phyloP scores from a whole-genome alignment of 306 rosid species.

The Cicer judaicum region DNA sequence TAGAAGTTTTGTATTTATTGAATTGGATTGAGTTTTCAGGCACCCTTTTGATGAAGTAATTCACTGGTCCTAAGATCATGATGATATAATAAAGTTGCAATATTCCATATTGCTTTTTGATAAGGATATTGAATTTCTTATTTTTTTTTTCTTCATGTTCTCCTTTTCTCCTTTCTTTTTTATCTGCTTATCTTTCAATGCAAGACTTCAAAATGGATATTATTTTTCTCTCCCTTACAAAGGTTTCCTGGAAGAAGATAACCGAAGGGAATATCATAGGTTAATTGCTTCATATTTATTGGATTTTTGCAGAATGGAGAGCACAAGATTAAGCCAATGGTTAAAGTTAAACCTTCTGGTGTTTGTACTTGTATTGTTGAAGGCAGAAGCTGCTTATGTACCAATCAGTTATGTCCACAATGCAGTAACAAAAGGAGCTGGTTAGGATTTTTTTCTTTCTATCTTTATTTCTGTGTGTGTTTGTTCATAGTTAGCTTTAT shows the following conservation, averaged over 20 bases:
- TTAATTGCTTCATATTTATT: constrained; percentile 21
- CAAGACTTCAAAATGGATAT: constrained; percentile 16
- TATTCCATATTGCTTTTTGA: constrained; percentile 27
- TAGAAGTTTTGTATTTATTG: not conserved
- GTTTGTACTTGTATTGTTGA: constrained; percentile 51
- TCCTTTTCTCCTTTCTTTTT: not conserved
- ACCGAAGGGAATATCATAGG: constrained; percentile 8
- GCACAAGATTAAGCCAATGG: constrained; percentile 53
- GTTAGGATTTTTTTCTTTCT: constrained; percentile 55
- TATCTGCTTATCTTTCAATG: constrained; percentile 23
- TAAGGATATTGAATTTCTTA: constrained; percentile 7
- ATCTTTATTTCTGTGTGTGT: not conserved
- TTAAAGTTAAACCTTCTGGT: constrained; percentile 55
- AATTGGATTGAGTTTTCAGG: constrained; percentile 7
- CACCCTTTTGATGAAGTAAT: constrained; percentile 33
- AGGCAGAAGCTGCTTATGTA: constrained; percentile 60
- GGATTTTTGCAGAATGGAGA: constrained; percentile 66
- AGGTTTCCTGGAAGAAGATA: not conserved
- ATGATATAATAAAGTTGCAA: not conserved
- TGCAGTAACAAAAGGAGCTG: constrained; percentile 88
- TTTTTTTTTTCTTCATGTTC: not conserved
- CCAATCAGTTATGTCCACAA: constrained; percentile 65
- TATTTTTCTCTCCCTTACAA: constrained; percentile 12
- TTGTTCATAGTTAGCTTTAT: constrained; percentile 16
- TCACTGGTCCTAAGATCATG: constrained; percentile 21